Base-by-base conservation (phyloP, 2,329 filamentous ascomycete genomes). In the Hypoxylon rubiginosum region DNA sequence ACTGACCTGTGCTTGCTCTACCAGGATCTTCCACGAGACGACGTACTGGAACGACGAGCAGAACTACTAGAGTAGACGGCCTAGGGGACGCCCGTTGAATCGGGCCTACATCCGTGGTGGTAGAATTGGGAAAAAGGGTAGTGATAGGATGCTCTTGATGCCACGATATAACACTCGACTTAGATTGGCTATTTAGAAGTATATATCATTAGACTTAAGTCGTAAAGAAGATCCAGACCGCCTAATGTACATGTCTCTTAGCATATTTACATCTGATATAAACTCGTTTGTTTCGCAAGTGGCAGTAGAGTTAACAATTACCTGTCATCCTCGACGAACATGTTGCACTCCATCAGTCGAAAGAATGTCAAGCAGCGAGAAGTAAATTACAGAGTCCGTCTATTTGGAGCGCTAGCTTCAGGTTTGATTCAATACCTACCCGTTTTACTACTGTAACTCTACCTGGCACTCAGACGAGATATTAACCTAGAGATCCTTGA, bases 1-100 rank as follows among this genome's bases (percentile, higher is more conserved):
- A 58, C 58, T 21, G 15, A 52, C 45, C n/a, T 41, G 48, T 36
- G 34, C 8, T n/a, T 58, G 52, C 48, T 45, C 13, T 13, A 32
- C n/a, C 57, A 79, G 78, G 73, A 73, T 82, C 6, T 79, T 76
- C 53, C 79, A 81, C 66, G 82, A 84, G 11, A 86, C 84, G 13
- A 67, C 82, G 13, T 86, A 86, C 71, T 86, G 84, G 84, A 86
- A 86, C 63, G 79, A 86, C 66, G 73, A 84, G 71, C 74, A 78
- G 32, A 75, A 75, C 17, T 85, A 85, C 70, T 85, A 73, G 49
- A 69, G n/a, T 13, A 51, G 10, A 3, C 34, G 3, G 9, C 13
- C 32, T 2, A 13, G 32, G 7, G 9, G 15, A 15, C 26, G 26
- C 34, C 10, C 34, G 11, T 15, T 36, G 34, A 5, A 4, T 11